These are phyloP conservation scores for Closterium sp. DNA, from an alignment of 139 green algal genomes.

Conservation along the genomic window DNA sequence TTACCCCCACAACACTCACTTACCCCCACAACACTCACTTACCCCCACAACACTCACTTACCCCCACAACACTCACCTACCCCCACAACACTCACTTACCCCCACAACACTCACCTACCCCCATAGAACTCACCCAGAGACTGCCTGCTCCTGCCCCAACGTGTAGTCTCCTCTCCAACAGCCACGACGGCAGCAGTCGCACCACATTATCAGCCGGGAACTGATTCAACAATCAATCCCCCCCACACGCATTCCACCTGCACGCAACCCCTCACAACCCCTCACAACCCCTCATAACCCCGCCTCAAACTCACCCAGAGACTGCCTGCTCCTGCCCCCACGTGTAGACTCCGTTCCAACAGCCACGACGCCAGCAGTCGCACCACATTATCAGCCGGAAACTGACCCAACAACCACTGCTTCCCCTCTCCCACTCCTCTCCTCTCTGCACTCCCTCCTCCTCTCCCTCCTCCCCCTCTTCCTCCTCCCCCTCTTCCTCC, in stretches of 20 bases:
- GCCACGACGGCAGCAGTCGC: background rate
- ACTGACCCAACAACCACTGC: background rate
- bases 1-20: too few species aligned
- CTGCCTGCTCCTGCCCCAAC: background rate
- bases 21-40: too few species aligned
- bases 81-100: too few species aligned
- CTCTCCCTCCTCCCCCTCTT: background rate
- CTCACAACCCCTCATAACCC: background rate
- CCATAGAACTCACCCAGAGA: too few species aligned
- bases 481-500: too few species aligned
- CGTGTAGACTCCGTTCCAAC: background rate
- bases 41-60: too few species aligned
- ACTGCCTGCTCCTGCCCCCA: background rate
- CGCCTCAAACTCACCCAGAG: background rate
- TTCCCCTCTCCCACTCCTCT: background rate
- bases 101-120: too few species aligned
- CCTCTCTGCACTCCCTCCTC: background rate
- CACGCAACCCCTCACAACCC: background rate
- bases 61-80: too few species aligned
- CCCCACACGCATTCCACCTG: background rate
- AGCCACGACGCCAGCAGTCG: background rate
- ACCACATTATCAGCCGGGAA: background rate
- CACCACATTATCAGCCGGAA: background rate
- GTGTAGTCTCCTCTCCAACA: background rate
- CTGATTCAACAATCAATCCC: background rate